Evolutionary conservation across 225 moss, liverwort and hornwort species (phyloP).

Genomic region (Polytrichum formosum): DNA sequence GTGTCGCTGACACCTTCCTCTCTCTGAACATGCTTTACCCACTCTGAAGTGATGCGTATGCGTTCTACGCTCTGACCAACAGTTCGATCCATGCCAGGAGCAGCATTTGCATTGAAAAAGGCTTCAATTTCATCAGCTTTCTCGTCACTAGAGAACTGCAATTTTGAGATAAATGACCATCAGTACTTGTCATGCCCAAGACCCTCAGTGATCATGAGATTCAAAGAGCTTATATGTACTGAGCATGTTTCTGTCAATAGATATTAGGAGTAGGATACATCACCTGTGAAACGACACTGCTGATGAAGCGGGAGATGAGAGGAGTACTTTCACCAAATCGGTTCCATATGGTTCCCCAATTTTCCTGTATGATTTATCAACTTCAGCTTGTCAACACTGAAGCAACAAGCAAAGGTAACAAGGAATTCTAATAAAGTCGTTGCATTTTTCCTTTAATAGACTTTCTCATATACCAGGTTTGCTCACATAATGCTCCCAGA

Average conservation of each 20-base stretch:
- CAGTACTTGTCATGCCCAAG: no score
- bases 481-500: no score
- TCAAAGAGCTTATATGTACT: no score
- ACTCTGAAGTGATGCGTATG: conserved; percentile 56
- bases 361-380: conserved; percentile 32
- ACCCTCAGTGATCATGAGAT: no score
- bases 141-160: conserved; percentile 63
- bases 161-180: background rate
- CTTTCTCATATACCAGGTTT: no score
- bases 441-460: no score
- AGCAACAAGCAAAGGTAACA: no score
- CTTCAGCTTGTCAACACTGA: background rate
- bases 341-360: conserved; percentile 65
- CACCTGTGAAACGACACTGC: conserved; percentile 72
- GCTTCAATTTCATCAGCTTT: conserved; percentile 70
- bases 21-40: conserved; percentile 64
- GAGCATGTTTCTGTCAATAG: background rate
- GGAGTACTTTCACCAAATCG: conserved; percentile 55
- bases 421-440: no score
- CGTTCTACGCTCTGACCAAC: conserved; percentile 70
- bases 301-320: conserved; percentile 70
- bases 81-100: conserved; percentile 67
- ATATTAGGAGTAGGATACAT: background rate
- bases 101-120: conserved; percentile 57
- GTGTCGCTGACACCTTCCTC: conserved; percentile 47